These are phyloP conservation scores for Marchantia paleacea DNA, from an alignment of 225 moss, liverwort and hornwort genomes.

Conservation along the genomic window DNA sequence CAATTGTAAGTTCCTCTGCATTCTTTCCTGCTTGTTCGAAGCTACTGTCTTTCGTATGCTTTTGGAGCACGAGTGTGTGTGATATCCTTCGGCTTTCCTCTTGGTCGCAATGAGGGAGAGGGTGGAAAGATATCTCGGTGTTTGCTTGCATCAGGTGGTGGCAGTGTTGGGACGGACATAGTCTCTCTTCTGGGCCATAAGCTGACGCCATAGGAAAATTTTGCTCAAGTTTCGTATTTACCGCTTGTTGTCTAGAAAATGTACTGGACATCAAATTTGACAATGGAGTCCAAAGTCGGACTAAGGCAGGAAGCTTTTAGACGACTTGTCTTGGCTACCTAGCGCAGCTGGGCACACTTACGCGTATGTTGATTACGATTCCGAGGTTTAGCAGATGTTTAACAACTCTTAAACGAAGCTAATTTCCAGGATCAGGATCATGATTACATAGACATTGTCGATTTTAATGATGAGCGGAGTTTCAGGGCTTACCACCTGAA, in stretches of 20 bases:
- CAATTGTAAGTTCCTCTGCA: not conserved
- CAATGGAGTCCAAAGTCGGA: too few species aligned
- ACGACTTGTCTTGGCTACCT: too few species aligned
- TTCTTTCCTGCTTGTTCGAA: not conserved
- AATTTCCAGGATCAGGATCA: not conserved
- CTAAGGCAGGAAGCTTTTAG: too few species aligned
- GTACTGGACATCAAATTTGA: too few species aligned
- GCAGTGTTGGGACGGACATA: not conserved
- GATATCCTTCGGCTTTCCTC: not conserved
- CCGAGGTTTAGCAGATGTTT: not conserved
- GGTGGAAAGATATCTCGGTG: not conserved
- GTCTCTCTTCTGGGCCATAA: too few species aligned
- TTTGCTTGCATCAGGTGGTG: not conserved
- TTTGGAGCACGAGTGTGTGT: not conserved
- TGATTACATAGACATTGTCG: not conserved
- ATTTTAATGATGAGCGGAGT: not conserved
- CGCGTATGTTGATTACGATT: not conserved
- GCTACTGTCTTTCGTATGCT: not conserved
- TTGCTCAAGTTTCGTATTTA: too few species aligned
- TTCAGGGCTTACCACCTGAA: not conserved
- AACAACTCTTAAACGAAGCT: not conserved
- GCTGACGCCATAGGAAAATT: too few species aligned
- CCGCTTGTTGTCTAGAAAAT: too few species aligned
- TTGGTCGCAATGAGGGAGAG: not conserved
- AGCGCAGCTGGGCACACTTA: too few species aligned